phyloP scores from a whole-genome alignment of 331 rosid species.

The Pyrus hybrid region DNA sequence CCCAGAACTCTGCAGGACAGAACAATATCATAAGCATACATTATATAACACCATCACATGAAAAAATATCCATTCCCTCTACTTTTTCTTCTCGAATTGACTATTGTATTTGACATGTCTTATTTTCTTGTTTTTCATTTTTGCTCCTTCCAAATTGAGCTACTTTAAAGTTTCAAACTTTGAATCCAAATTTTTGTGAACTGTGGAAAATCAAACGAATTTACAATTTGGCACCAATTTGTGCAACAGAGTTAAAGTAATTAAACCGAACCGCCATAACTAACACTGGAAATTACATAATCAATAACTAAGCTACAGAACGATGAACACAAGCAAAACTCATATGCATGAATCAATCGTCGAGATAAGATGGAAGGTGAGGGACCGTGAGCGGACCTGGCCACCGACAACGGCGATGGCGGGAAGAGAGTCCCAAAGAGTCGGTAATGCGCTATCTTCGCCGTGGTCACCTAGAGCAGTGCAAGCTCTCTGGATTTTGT shows the following conservation, averaged over 20 bases:
- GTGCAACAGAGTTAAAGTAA: not conserved
- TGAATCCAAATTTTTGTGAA: not conserved
- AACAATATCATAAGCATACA: slow-evolving; percentile 1
- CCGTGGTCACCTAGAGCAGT: slow-evolving; percentile 95
- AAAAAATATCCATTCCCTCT: not conserved
- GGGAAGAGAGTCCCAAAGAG: slow-evolving; percentile 96
- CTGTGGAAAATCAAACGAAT: not conserved
- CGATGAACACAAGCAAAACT: not conserved
- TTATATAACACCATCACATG: not conserved
- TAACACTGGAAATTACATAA: not conserved
- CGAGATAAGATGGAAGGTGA: not conserved
- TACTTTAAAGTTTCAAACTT: not conserved
- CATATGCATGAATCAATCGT: not conserved
- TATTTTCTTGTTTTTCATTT: too few species aligned
- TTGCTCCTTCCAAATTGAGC: not conserved
- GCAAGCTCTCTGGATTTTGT: slow-evolving; percentile 95
- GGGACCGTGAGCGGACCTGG: slow-evolving; percentile 63
- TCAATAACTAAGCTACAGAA: not conserved
- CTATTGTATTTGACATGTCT: not conserved
- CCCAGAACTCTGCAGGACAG: slow-evolving; percentile 73
- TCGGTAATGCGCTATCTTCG: slow-evolving; percentile 78
- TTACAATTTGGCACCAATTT: not conserved
- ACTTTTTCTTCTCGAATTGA: not conserved
- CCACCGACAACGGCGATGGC: slow-evolving; percentile 97
- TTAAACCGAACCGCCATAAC: not conserved